These are phyloP conservation scores for Backusella morwellensis DNA, from an alignment of 192 early-diverging fungal species.

Conservation along the genomic window DNA sequence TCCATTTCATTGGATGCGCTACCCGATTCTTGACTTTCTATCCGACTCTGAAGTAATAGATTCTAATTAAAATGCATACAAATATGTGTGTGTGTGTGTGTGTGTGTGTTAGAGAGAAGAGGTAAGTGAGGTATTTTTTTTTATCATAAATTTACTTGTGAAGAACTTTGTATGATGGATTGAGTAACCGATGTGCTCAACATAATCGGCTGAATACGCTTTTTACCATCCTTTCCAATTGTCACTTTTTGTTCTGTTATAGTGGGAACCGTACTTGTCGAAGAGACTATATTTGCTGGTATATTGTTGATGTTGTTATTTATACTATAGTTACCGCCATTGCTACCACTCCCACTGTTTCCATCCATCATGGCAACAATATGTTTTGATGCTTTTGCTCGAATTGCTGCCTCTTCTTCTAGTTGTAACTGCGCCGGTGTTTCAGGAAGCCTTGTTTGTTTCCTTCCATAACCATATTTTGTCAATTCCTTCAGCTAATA, in stretches of 20 bases:
- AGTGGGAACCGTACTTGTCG: conserved; percentile 5
- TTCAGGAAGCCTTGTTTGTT: conserved; percentile 57
- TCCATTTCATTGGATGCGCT: not conserved
- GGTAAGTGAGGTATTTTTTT: not conserved
- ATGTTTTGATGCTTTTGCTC: conserved; percentile 12
- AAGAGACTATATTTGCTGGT: not conserved
- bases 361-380: conserved; percentile 34
- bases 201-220: conserved; percentile 72
- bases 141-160: not conserved
- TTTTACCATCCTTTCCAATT: conserved; percentile 77
- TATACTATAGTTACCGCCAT: not conserved
- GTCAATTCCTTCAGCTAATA: conserved; percentile 40
- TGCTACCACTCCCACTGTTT: not conserved
- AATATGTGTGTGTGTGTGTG: too few species aligned
- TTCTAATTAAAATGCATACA: not conserved
- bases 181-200: conserved; percentile 16
- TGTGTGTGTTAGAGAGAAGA: too few species aligned
- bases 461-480: conserved; percentile 47
- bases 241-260: conserved; percentile 55
- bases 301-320: not conserved
- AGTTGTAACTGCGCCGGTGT: conserved; percentile 62
- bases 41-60: not conserved
- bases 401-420: conserved; percentile 50
- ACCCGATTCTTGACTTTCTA: not conserved
- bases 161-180: not conserved